Evolutionary conservation across 495 filamentous ascomycete genomes (phyloP), one percentile per base, ranked within the genome.

Genomic region (Acidomyces sp.): DNA sequence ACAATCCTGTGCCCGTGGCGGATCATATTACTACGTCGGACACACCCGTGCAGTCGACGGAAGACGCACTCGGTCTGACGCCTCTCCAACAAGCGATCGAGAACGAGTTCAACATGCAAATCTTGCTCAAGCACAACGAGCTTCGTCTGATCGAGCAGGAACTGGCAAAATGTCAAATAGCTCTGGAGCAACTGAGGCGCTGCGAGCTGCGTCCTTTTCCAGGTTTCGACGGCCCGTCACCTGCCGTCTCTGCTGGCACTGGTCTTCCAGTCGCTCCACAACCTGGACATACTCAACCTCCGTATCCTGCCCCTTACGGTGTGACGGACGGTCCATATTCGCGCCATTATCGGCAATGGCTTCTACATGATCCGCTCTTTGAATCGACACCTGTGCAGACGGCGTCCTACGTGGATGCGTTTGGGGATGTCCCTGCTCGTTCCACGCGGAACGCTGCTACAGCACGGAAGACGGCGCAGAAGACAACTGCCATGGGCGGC

Each of bases 131-230:
- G 66, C 90, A 97, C 56, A 74, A 87, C 48, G 90, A 97, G 63
- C 63, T 95, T 19, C 82, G 85, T 12, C 68, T 93, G 42, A 93
- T 97, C 60, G 84, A 96, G 57, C 86, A 94, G 61, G 87, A 96
- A 60, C 73, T 96, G 45, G 86, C 85, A 50, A 94, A 93, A 67
- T 94, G 87, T 51, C 86, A 95, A 67, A 66, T 86, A 49, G 82
- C 86, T n/a, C 70, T 95, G 48, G 90, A 97, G 62, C 90, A 96
- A 58, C 70, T 97, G 34, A 80, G 90, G 42, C 79, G 90, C 39
- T 94, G 86, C 55, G 75, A 85, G 50, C 65, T 95, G 52, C 85
- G 93, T 37, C 88, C 90, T 4, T 95, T 82, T 58, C 84, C 85
- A 25, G 72, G 74, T 22, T 61, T 64, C 31, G 64, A 69, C 38